Evolutionary conservation across 139 green algal species (phyloP).

Genomic region (Coccomyxa sp.): DNA sequence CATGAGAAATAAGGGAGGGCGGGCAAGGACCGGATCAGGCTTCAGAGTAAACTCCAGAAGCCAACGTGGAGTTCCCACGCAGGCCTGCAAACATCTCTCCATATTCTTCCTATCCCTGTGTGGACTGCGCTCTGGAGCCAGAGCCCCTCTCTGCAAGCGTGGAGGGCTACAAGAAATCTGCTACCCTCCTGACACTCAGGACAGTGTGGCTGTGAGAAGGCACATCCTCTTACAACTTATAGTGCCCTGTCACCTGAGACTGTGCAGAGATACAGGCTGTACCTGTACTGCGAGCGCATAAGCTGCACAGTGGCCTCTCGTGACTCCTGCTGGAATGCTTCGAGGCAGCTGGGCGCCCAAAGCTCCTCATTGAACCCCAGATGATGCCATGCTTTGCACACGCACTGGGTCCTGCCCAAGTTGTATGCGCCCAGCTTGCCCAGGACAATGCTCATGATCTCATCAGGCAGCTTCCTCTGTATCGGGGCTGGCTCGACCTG

Average conservation of each 20-base stretch:
- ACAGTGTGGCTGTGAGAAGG: neutral
- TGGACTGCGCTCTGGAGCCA: too few relatives aligned
- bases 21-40: neutral
- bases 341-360: slow-evolving; percentile 62
- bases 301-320: neutral
- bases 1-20: neutral
- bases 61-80: neutral
- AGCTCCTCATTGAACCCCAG: slow-evolving; percentile 40
- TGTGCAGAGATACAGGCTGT: neutral
- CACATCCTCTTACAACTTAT: neutral
- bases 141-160: too few relatives aligned
- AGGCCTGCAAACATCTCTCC: neutral
- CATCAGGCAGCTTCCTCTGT: slow-evolving; percentile 64
- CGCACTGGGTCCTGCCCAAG: slow-evolving; percentile 50
- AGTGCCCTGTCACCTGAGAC: neutral
- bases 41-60: neutral
- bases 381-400: slow-evolving; percentile 65
- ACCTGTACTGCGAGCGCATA: slow-evolving; percentile 13
- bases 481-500: slow-evolving; percentile 58
- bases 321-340: slow-evolving; percentile 28
- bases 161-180: too few relatives aligned
- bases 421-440: slow-evolving; percentile 39
- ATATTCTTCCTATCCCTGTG: too few relatives aligned
- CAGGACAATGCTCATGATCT: slow-evolving; percentile 65
- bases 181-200: too few relatives aligned